phyloP scores from a whole-genome alignment of 495 filamentous ascomycete genomes.

The Neurospora sp. region DNA sequence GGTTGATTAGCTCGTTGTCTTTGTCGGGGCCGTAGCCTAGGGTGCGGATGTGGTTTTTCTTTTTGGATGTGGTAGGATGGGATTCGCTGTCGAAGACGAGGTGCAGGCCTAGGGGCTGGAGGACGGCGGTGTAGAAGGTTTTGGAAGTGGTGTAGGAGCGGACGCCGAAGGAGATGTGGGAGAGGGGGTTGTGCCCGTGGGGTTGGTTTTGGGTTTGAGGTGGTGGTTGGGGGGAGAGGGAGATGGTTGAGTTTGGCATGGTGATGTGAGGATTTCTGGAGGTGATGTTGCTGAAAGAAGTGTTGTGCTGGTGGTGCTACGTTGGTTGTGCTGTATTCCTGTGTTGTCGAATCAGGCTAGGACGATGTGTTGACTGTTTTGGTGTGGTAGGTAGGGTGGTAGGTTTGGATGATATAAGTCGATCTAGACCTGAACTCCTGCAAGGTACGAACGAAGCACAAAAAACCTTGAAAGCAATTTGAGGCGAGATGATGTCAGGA shows the following conservation, averaged over 20 bases:
- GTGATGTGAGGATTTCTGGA: no score
- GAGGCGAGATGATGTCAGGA: slow-evolving; percentile 4
- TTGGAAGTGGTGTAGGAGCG: slow-evolving; percentile 17
- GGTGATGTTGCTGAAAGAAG: not conserved
- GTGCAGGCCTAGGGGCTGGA: slow-evolving; percentile 17
- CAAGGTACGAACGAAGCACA: not conserved
- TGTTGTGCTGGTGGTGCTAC: not conserved
- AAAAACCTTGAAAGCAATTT: not conserved
- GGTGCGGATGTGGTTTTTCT: slow-evolving; percentile 9
- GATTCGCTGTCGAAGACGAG: slow-evolving; percentile 27
- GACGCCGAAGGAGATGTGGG: slow-evolving; percentile 27
- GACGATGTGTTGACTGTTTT: not conserved
- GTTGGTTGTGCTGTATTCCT: not conserved
- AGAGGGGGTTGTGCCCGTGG: slow-evolving; percentile 14
- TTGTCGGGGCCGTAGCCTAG: slow-evolving; percentile 23
- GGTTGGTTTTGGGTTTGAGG: not conserved
- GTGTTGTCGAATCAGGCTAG: not conserved
- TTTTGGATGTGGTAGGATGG: not conserved
- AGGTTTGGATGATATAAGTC: not conserved
- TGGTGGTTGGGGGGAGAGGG: not conserved
- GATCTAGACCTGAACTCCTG: not conserved
- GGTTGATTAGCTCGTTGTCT: slow-evolving; percentile 20
- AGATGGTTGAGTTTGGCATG: not conserved
- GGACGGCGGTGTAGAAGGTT: slow-evolving; percentile 23
- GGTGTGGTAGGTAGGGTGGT: not conserved